A percentile compares a stretch with the other conserved stretches of the same genome.
These are phyloP conservation scores for Brasilioporus rufonigricans DNA, from an alignment of 768 basidiomycete species.

Conservation along the genomic window DNA sequence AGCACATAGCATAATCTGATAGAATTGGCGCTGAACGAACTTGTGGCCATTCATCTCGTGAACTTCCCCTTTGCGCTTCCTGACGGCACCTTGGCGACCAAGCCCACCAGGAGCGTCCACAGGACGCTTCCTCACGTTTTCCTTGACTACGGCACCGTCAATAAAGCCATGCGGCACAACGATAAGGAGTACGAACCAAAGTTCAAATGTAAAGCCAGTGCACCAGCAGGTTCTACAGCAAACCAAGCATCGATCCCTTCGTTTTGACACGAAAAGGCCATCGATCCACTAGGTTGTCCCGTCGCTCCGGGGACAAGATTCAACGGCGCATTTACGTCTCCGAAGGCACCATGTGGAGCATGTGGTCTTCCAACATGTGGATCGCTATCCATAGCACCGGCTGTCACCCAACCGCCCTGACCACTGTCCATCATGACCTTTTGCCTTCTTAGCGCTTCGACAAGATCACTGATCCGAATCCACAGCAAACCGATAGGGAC, in stretches of 20 bases:
- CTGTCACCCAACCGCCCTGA: constrained; percentile 96
- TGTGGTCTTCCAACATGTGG: constrained; percentile 45
- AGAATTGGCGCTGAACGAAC: constrained; percentile 96
- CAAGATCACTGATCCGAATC: constrained; percentile 91
- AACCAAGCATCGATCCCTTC: constrained; percentile 98
- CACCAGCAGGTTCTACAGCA: constrained; percentile 95
- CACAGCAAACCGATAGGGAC: constrained; percentile 93
- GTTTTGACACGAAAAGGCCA: constrained; percentile 21
- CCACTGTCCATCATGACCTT: constrained; percentile 85
- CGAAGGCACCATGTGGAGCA: constrained; percentile 47
- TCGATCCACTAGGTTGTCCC: constrained; percentile 30
- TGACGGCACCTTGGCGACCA: constrained; percentile 95
- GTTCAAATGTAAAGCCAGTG: constrained; percentile 81
- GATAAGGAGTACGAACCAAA: constrained; percentile 64
- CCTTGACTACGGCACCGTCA: constrained; percentile 69
- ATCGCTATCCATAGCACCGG: constrained; percentile 80
- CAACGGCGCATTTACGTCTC: constrained; percentile 43
- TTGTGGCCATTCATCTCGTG: constrained; percentile 99
- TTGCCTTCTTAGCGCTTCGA: constrained; percentile 89
- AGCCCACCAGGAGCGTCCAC: constrained; percentile 87
- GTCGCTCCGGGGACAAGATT: constrained; percentile 32
- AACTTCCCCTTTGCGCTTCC: constrained; percentile 96
- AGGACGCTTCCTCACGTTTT: constrained; percentile 95
- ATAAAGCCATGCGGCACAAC: neutral
- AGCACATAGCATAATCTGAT: constrained; percentile 97